Base-by-base conservation (phyloP, 2,329 filamentous ascomycete genomes). In the Domatiomyces catenatus region DNA sequence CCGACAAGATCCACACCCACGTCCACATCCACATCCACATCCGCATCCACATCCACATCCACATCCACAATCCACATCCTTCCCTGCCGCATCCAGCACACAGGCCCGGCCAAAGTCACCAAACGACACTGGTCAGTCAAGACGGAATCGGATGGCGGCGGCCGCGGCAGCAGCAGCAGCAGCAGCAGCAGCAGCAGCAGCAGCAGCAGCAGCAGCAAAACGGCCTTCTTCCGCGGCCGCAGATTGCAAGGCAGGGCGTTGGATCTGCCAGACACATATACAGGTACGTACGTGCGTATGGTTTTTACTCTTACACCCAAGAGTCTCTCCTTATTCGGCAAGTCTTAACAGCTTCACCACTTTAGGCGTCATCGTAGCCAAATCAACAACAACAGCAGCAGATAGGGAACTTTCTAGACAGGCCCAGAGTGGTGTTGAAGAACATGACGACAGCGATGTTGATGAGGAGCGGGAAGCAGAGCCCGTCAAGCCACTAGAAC, bases 1-100 rank as follows among this genome's bases (percentile, higher is more conserved):
- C 10, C 47, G 18, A 50, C 56, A 20, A 51, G 48, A 20, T 53
- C 50, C 39, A 53, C 44, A 8, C n/a, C n/a, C n/a, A n/a, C n/a
- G n/a, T n/a, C n/a, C 26, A 51, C 50, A 20, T 53, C 50, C 39
- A 53, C 44, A 47, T 52, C 50, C 83, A 94, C 61, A 69, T 94
- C 60, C 77, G 79, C 50, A 79, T 95, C 61, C 76, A 89, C n/a
- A n/a, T n/a, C n/a, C n/a, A n/a, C n/a, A n/a, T n/a, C n/a, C 26
- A 51, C 50, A 20, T 53, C 50, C 39, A 53, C 44, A 8, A 47
- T 52, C 50, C 83, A 94, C 61, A 69, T 94, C 18, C 73, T 95
- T 12, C 88, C 89, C 2, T 92, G 86, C 60, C 77, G 79, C 50
- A 79, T 95, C 61, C 76, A 89, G 60, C 83, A 93, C 65, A 79